Evolutionary conservation across 2,329 filamentous ascomycete genomes (phyloP).

Genomic region (Verticillium albo-atrum): DNA sequence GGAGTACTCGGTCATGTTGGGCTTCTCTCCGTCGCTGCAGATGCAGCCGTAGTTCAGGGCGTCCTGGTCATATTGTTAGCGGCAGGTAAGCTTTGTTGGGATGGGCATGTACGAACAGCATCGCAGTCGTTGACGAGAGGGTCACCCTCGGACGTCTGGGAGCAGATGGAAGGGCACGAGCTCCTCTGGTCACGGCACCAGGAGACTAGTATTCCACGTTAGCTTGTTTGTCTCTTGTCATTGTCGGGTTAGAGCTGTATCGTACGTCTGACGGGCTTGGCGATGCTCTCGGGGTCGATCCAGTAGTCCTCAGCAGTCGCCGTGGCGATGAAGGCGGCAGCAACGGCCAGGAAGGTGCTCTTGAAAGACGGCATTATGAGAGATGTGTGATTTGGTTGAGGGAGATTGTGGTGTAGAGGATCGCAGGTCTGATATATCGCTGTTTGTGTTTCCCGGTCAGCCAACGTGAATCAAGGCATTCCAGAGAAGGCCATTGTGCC

Average conservation of each 20-base stretch:
- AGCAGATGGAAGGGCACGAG: constrained; percentile 69
- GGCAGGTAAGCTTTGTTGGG: not conserved
- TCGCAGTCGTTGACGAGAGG: constrained; percentile 63
- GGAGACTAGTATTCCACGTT: constrained; percentile 31
- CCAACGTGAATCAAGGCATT: constrained; percentile 5
- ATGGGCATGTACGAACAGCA: constrained; percentile 42
- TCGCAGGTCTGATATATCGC: not conserved
- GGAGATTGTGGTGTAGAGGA: not conserved
- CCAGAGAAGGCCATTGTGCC: not conserved
- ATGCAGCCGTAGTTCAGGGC: constrained; percentile 67
- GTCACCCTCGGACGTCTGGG: constrained; percentile 48
- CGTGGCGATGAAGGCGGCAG: constrained; percentile 45
- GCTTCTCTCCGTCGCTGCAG: constrained; percentile 60
- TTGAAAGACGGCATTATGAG: constrained; percentile 51
- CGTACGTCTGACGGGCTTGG: constrained; percentile 47
- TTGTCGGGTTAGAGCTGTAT: constrained; percentile 1
- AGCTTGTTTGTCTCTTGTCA: not conserved
- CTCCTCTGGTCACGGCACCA: constrained; percentile 64
- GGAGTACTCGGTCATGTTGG: constrained; percentile 73
- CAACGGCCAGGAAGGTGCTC: constrained; percentile 48
- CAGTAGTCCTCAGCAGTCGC: constrained; percentile 44
- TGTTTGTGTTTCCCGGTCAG: constrained; percentile 9
- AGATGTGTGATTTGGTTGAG: not conserved
- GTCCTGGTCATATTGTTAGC: constrained; percentile 28
- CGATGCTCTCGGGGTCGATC: constrained; percentile 60